These are phyloP conservation scores for Bocquillonia castaneifolia DNA, from an alignment of 441 rosid species.

Conservation along the genomic window DNA sequence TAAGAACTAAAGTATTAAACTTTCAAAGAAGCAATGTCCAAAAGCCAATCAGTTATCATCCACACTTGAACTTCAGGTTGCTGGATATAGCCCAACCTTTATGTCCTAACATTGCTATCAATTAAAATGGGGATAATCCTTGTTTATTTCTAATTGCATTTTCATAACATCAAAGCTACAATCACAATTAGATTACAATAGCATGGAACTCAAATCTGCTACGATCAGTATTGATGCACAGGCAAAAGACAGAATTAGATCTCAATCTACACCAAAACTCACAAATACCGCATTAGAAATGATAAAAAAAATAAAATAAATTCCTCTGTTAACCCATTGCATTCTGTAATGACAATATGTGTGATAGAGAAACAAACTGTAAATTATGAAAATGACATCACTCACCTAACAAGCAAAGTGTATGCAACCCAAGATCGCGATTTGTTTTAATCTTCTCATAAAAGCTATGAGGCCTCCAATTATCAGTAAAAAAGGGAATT, in stretches of 20 bases:
- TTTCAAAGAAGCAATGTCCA: neutral
- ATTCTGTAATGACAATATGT: neutral
- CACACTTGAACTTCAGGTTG: neutral
- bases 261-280: neutral
- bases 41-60: neutral
- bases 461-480: constrained; percentile 93
- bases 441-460: constrained; percentile 73
- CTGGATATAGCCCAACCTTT: neutral
- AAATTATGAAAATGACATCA: neutral
- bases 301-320: neutral
- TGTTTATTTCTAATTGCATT: neutral
- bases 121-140: neutral
- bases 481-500: constrained; percentile 75
- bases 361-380: neutral
- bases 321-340: neutral
- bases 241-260: neutral
- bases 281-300: neutral
- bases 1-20: too few relatives aligned
- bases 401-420: constrained; percentile 81
- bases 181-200: too few relatives aligned
- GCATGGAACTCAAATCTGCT: neutral
- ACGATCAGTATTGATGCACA: neutral
- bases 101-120: neutral
- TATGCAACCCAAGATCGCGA: constrained; percentile 66
- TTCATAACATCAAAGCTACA: neutral